Base-by-base conservation (phyloP, 805 yeast genomes). In the Wickerhamiella slavikovae region DNA sequence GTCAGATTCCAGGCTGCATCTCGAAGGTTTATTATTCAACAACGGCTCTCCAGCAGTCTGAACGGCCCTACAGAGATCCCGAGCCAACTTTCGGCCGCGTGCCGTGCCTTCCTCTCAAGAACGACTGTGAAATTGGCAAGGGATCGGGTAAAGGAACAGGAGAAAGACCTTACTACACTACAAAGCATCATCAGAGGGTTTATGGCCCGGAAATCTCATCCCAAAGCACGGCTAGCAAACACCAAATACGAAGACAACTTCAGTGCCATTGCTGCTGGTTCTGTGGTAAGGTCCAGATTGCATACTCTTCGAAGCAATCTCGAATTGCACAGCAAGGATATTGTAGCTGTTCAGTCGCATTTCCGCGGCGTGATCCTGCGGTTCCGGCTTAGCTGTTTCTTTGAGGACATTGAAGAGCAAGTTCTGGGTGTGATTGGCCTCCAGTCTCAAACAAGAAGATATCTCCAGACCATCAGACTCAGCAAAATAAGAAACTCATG, bases 401-500 rank as follows among this genome's bases (percentile, higher is more conserved):
- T 42, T 29, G 52, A 45, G 17, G 58, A 51, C 22, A 38, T 55
- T 6, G 52, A 52, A 5, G 51, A 55, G 40, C 51, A 42, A 18
- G 29, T 31, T 15, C 37, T 28, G 24, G 43, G 34, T 3, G 38
- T 53, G 13, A 35, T 46, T 1, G 44, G 32, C 2, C 35, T 58
- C 3, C 64, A 58, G 33, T 35, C 56, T 1, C 31, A 18, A 4
- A 32, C 38, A 17, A 41, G 60, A 5, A 60, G 60, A 2, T 33
- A 29, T 17, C 34, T 54, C 11, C 42, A 40, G 1, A 41, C 59
- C 11, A 36, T 38, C 17, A 28, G 30, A 7, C 38, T 39, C 33
- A 25, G 31, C 3, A 40, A 37, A 9, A 35, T 56, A 19, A 48
- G 53, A 38, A 46, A 47, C 1, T 61, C 69, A 52, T 85, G 79